These are phyloP conservation scores for Citrullus colocynthis DNA, from an alignment of 306 rosid genomes.

Conservation along the genomic window DNA sequence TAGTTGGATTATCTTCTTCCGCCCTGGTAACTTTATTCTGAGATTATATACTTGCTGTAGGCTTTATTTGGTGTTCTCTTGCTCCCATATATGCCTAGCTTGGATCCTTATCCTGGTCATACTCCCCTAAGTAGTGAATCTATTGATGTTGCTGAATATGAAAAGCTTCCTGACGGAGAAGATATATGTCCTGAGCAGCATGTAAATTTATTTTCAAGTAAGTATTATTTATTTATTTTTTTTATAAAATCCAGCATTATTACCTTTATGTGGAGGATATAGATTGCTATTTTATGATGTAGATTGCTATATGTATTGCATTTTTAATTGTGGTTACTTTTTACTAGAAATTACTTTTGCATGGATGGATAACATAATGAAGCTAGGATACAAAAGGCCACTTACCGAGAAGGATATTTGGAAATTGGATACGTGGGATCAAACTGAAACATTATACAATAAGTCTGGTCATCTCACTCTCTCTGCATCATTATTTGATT, in stretches of 20 bases:
- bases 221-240: constrained; percentile 1
- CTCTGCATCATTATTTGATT: background rate
- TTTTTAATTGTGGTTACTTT: background rate
- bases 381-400: constrained; percentile 70
- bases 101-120: constrained; percentile 88
- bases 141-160: constrained; percentile 41
- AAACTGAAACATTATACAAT: constrained; percentile 59
- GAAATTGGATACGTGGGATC: constrained; percentile 89
- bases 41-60: constrained; percentile 28
- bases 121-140: constrained; percentile 42
- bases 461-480: constrained; percentile 24
- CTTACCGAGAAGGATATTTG: constrained; percentile 80
- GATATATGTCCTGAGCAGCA: constrained; percentile 70
- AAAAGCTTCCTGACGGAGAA: constrained; percentile 79
- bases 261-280: background rate
- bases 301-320: background rate
- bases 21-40: background rate
- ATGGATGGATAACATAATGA: constrained; percentile 84
- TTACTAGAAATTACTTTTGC: constrained; percentile 46
- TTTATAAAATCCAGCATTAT: background rate
- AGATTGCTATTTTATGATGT: background rate
- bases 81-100: constrained; percentile 49
- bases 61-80: constrained; percentile 74
- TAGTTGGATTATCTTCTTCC: background rate
- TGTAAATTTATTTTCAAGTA: constrained; percentile 59